Conservation (phyloP, 352 stramenopile genomes). For the Plasmopara halstedii region DNA sequence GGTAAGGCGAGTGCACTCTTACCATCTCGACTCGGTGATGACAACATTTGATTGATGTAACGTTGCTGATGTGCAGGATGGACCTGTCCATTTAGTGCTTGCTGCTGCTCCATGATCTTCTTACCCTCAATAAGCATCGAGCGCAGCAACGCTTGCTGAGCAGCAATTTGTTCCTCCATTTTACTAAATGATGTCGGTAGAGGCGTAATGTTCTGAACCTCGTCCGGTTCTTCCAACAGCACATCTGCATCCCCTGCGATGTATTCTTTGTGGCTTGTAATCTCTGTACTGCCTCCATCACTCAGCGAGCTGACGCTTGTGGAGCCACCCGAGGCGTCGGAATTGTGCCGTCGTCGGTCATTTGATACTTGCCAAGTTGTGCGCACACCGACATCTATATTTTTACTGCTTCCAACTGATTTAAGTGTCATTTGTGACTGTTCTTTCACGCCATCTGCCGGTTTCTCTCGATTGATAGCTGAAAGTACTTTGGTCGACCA, state of each 20-base stretch:
- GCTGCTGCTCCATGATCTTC: slow-evolving; percentile 64
- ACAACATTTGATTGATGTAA: slow-evolving; percentile 28
- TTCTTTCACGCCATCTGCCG: slow-evolving; percentile 23
- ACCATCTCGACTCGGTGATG: slow-evolving; percentile 17
- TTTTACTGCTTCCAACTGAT: slow-evolving; percentile 16
- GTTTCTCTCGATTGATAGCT: slow-evolving; percentile 36
- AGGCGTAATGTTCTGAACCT: slow-evolving; percentile 41
- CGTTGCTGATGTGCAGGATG: slow-evolving; percentile 28
- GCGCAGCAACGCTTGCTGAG: slow-evolving; percentile 57
- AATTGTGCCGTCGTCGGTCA: slow-evolving; percentile 37
- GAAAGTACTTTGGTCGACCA: slow-evolving; percentile 56
- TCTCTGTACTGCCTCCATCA: slow-evolving; percentile 24
- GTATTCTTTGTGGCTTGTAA: slow-evolving; percentile 18
- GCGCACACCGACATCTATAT: slow-evolving; percentile 7
- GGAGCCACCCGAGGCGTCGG: slow-evolving; percentile 25
- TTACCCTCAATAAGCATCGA: slow-evolving; percentile 71
- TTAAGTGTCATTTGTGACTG: slow-evolving; percentile 18
- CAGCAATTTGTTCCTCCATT: slow-evolving; percentile 75
- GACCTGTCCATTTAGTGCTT: slow-evolving; percentile 22
- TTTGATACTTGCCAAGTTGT: slow-evolving; percentile 10
- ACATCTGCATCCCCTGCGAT: slow-evolving; percentile 15
- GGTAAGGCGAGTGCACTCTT: slow-evolving; percentile 17
- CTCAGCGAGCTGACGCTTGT: slow-evolving; percentile 29
- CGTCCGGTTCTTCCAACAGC: slow-evolving; percentile 33
- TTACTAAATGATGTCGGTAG: slow-evolving; percentile 59